These are phyloP conservation scores for Suillus discolor DNA, from an alignment of 768 basidiomycete genomes.

Conservation along the genomic window DNA sequence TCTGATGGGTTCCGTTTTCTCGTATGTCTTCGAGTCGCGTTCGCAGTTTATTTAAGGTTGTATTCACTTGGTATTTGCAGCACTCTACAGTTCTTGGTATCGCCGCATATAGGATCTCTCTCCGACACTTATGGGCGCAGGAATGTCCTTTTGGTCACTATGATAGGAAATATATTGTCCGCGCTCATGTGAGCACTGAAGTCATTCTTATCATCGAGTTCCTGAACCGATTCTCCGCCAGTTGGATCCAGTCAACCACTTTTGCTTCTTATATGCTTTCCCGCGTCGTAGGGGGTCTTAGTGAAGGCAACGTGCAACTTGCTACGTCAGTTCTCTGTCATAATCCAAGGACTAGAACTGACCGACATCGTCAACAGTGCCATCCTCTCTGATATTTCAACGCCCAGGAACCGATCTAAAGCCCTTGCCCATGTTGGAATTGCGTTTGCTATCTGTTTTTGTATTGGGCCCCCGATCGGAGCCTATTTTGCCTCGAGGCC, in stretches of 20 bases:
- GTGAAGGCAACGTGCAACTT: conserved; percentile 97
- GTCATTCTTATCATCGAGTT: conserved; percentile 12
- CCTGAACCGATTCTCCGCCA: conserved; percentile 28
- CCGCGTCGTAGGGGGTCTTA: conserved; percentile 88
- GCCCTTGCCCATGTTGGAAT: conserved; percentile 93
- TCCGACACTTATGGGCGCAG: conserved; percentile 93
- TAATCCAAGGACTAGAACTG: background rate
- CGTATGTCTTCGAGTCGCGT: conserved; percentile 51
- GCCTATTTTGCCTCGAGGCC: conserved; percentile 95
- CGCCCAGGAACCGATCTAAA: conserved; percentile 76
- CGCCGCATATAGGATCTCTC: conserved; percentile 78
- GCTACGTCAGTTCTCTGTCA: conserved; percentile 68
- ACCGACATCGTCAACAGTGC: conserved; percentile 54
- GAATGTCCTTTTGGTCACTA: conserved; percentile 77
- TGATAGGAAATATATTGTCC: conserved; percentile 94
- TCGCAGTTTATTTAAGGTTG: conserved; percentile 36
- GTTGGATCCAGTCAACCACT: conserved; percentile 89
- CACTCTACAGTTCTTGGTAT: conserved; percentile 81
- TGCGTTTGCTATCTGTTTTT: conserved; percentile 95
- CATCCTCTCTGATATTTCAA: conserved; percentile 90
- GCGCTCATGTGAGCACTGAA: conserved; percentile 66
- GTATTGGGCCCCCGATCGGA: conserved; percentile 90
- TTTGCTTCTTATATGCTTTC: conserved; percentile 91
- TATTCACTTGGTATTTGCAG: conserved; percentile 46
- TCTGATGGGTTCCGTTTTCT: conserved; percentile 92